phyloP scores from a whole-genome alignment of 2,329 filamentous ascomycete genomes.

The Aspergillus piperis region DNA sequence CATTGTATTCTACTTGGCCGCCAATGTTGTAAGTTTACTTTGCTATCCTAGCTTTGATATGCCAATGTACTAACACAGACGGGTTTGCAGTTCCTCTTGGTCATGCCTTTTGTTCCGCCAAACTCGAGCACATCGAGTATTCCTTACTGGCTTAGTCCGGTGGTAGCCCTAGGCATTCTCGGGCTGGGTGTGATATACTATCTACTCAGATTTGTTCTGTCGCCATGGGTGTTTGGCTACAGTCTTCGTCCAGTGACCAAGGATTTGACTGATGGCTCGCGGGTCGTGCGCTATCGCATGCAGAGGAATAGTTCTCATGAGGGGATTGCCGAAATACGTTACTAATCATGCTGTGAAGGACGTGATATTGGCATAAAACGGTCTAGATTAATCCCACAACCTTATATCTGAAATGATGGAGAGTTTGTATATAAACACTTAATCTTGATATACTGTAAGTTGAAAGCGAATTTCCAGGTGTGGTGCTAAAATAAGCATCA shows the following conservation, averaged over 20 bases:
- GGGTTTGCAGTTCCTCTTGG: slow-evolving; percentile 17
- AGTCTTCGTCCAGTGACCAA: slow-evolving; percentile 12
- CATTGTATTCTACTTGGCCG: slow-evolving; percentile 21
- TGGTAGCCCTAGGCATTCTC: slow-evolving; percentile 21
- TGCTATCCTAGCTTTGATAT: too few relatives aligned
- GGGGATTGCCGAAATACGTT: background rate
- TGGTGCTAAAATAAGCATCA: too few relatives aligned
- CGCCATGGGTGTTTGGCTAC: slow-evolving; percentile 20
- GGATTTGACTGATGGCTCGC: slow-evolving; percentile 21
- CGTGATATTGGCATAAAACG: too few relatives aligned
- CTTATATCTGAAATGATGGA: too few relatives aligned
- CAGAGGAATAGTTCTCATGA: background rate
- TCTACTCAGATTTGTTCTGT: slow-evolving; percentile 13
- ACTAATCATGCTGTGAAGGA: background rate
- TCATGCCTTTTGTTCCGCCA: slow-evolving; percentile 26
- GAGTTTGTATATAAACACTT: too few relatives aligned
- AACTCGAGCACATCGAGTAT: slow-evolving; percentile 17
- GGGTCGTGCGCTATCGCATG: slow-evolving; percentile 6
- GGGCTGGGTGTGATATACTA: slow-evolving; percentile 21
- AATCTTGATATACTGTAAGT: too few relatives aligned
- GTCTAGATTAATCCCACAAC: too few relatives aligned
- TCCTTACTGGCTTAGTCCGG: slow-evolving; percentile 22
- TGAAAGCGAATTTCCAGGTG: too few relatives aligned
- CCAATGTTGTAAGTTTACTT: slow-evolving; percentile 17
- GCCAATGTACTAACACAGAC: background rate